These are phyloP conservation scores for Citrus sp. DNA, from an alignment of 345 rosid species.

Conservation along the genomic window DNA sequence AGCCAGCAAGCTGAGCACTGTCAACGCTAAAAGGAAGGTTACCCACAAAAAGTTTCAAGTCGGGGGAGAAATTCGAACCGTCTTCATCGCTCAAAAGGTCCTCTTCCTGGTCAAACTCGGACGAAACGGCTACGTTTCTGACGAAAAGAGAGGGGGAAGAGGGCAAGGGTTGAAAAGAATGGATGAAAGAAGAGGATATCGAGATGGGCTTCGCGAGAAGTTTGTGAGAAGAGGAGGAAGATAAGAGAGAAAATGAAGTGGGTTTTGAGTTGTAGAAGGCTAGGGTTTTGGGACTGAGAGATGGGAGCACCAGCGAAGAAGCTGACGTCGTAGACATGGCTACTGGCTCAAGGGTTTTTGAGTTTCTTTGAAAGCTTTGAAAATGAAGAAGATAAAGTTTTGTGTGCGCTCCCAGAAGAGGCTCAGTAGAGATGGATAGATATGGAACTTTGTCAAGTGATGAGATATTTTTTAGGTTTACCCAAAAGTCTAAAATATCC, in stretches of 20 bases:
- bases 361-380: not conserved
- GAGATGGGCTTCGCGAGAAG: conserved; percentile 33
- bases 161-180: conserved; percentile 19
- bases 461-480: conserved; percentile 8
- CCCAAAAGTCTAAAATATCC: conserved; percentile 5
- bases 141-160: conserved; percentile 45
- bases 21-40: conserved; percentile 86
- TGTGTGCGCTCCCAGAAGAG: not conserved
- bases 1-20: conserved; percentile 84
- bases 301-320: conserved; percentile 59
- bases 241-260: conserved; percentile 29
- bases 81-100: conserved; percentile 42
- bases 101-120: conserved; percentile 67
- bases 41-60: conserved; percentile 90
- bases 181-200: conserved; percentile 29
- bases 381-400: conserved; percentile 27
- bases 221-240: conserved; percentile 36
- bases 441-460: not conserved
- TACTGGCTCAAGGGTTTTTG: not conserved
- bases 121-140: conserved; percentile 54
- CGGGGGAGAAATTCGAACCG: conserved; percentile 53
- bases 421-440: not conserved
- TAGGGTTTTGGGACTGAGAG: conserved; percentile 49
- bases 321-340: conserved; percentile 65
- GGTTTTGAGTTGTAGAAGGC: conserved; percentile 38